Evolutionary conservation across 257 asterid species (phyloP).

Genomic region (Verbena officinalis): DNA sequence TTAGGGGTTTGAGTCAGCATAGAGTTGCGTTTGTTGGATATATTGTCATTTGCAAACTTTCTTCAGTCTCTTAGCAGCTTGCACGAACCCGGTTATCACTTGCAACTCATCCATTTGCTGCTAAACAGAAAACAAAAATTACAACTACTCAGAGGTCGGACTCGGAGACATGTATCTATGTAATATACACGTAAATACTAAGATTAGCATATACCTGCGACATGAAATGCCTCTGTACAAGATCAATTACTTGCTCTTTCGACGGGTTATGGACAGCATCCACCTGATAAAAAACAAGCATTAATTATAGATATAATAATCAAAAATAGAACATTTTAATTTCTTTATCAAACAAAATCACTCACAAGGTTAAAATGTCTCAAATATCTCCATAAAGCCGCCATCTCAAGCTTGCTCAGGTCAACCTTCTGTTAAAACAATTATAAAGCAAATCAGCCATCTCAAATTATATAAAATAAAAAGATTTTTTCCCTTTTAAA

Average conservation of each 20-base stretch:
- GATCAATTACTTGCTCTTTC: slow-evolving; percentile 82
- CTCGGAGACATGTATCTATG: not conserved
- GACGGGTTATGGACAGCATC: slow-evolving; percentile 78
- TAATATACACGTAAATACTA: not conserved
- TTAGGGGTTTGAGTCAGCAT: too few relatives aligned
- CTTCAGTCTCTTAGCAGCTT: slow-evolving; percentile 90
- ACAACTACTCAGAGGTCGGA: too few relatives aligned
- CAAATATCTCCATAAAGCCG: slow-evolving; percentile 84
- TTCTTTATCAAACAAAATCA: not conserved
- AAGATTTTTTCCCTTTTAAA: not conserved
- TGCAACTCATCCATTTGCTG: slow-evolving; percentile 95
- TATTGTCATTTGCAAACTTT: slow-evolving; percentile 62
- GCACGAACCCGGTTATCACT: slow-evolving; percentile 74
- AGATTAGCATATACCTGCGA: slow-evolving; percentile 59
- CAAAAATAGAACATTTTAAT: not conserved
- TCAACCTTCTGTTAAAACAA: slow-evolving; percentile 62
- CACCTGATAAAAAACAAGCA: slow-evolving; percentile 51
- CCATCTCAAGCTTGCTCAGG: slow-evolving; percentile 88
- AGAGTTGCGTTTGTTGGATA: slow-evolving; percentile 38
- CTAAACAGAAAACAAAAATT: slow-evolving; percentile 6
- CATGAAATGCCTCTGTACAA: slow-evolving; percentile 89
- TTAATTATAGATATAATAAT: not conserved
- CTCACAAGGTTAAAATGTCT: slow-evolving; percentile 90
- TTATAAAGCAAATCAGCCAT: not conserved
- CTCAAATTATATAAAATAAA: not conserved